phyloP scores from a whole-genome alignment of 2,329 filamentous ascomycete species.

The Phyllosticta capitalensis region DNA sequence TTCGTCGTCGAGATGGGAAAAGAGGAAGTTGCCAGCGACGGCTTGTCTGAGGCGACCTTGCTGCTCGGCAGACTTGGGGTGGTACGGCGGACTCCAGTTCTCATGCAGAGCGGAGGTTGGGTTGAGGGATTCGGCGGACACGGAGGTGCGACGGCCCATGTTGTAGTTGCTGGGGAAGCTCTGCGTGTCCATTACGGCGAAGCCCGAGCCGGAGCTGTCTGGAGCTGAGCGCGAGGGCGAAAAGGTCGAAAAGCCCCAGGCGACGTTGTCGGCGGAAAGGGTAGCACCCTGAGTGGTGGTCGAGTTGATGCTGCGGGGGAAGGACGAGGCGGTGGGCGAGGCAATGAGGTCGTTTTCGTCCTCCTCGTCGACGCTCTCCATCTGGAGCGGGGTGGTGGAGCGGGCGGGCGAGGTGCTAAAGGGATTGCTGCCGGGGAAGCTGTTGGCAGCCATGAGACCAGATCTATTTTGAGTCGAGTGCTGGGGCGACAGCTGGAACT shows the following conservation, averaged over 20 bases:
- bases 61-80: constrained; percentile 77
- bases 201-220: constrained; percentile 34
- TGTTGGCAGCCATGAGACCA: constrained; percentile 55
- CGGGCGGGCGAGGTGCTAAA: constrained; percentile 40
- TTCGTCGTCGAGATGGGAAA: constrained; percentile 89
- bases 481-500: constrained; percentile 43
- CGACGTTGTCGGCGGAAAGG: neutral
- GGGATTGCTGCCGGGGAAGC: constrained; percentile 71
- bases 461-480: constrained; percentile 29
- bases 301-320: constrained; percentile 33
- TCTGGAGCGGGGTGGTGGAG: constrained; percentile 38
- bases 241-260: constrained; percentile 21
- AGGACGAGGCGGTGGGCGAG: constrained; percentile 55
- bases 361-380: constrained; percentile 65
- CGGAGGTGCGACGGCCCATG: constrained; percentile 83
- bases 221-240: constrained; percentile 19
- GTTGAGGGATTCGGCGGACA: constrained; percentile 93
- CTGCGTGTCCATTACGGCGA: constrained; percentile 46
- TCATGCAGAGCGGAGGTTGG: constrained; percentile 74
- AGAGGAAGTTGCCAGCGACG: constrained; percentile 85
- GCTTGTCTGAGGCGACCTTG: constrained; percentile 67
- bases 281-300: constrained; percentile 30
- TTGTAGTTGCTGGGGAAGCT: constrained; percentile 89
- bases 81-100: constrained; percentile 81
- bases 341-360: constrained; percentile 69